phyloP scores from a whole-genome alignment of 306 rosid genomes.

The Hippophae tibetana region DNA sequence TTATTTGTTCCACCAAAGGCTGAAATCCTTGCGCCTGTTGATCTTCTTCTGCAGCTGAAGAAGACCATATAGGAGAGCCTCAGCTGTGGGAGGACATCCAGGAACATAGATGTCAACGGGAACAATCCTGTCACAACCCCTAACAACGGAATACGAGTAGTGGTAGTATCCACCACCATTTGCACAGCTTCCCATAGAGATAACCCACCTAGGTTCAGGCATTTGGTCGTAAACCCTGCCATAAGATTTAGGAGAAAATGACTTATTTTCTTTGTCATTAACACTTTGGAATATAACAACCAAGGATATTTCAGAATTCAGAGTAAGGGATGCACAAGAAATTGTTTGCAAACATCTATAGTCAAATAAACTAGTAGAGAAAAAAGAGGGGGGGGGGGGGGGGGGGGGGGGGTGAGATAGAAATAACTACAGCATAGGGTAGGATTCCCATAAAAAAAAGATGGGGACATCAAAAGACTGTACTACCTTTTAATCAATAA shows the following conservation, averaged over 20 bases:
- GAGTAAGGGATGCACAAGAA: too few species aligned
- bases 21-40: constrained; percentile 95
- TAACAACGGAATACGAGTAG: constrained; percentile 85
- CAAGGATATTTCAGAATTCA: too few species aligned
- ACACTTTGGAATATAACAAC: background rate
- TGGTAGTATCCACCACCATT: constrained; percentile 99
- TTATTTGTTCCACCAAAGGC: constrained; percentile 91
- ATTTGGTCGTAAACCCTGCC: constrained; percentile 98
- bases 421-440: too few species aligned
- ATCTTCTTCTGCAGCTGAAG: constrained; percentile 99
- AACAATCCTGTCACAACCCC: constrained; percentile 94
- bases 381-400: background rate
- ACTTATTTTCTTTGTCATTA: background rate
- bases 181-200: constrained; percentile 99
- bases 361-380: background rate
- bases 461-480: too few species aligned
- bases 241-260: constrained; percentile 7
- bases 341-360: too few species aligned
- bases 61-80: constrained; percentile 82
- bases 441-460: too few species aligned
- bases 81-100: constrained; percentile 98
- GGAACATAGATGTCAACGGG: constrained; percentile 96
- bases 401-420: background rate
- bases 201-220: constrained; percentile 98
- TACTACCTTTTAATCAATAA: too few species aligned